Conservation (phyloP, 768 basidiomycete species). For the Suillus occidentalis region DNA sequence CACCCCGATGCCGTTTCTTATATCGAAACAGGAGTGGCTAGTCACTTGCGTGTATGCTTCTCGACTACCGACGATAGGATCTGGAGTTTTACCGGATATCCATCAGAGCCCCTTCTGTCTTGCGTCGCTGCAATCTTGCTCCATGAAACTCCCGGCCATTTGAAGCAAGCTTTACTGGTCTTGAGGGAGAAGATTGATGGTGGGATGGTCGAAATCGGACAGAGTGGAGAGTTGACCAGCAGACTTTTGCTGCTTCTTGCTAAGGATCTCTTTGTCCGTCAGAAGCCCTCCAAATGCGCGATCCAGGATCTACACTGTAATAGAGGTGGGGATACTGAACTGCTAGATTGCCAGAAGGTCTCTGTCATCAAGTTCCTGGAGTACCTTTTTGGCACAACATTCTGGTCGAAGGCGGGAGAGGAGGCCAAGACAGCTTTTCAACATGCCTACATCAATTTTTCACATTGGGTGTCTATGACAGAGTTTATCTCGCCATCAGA, state of each 20-base stretch:
- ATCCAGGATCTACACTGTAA: neutral
- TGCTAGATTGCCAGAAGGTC: constrained; percentile 15
- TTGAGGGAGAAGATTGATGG: constrained; percentile 5
- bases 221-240: constrained; percentile 13
- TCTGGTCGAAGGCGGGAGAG: constrained; percentile 1
- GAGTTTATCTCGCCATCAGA: neutral
- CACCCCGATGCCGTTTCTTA: too few species aligned
- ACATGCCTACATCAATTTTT: constrained; percentile 15
- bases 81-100: constrained; percentile 16
- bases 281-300: neutral
- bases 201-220: constrained; percentile 8
- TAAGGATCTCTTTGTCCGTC: constrained; percentile 9
- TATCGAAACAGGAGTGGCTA: too few species aligned
- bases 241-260: constrained; percentile 12
- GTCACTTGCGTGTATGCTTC: neutral
- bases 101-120: constrained; percentile 21
- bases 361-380: constrained; percentile 15
- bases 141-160: neutral
- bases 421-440: constrained; percentile 9
- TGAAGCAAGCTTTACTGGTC: neutral
- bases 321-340: neutral
- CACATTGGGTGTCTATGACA: constrained; percentile 16
- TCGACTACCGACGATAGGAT: constrained; percentile 8
- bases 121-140: constrained; percentile 2
- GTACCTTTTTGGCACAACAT: constrained; percentile 11